Base-by-base conservation (phyloP, 805 yeast species). In the Yarrowia hollandica region DNA sequence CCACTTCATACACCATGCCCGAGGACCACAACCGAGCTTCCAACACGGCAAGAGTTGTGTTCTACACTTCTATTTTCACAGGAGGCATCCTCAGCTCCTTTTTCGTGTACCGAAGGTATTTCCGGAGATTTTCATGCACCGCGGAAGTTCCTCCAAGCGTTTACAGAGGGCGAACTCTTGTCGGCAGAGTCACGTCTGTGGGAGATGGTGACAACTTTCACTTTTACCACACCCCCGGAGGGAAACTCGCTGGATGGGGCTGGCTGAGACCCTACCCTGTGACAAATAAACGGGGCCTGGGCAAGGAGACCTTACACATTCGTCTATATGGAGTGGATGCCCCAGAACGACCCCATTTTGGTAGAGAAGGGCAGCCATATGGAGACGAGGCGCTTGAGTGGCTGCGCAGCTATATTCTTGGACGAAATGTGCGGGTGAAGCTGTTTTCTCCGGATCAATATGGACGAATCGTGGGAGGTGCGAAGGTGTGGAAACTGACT, bases 121-220 rank as follows among this genome's bases (percentile, higher is more conserved):
- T 85, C n/a, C 72, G 74, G 46, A 78, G 88, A 58, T 75, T 82
- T 30, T 76, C 80, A 11, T 75, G 74, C 15, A 79, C 81, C 0
- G 61, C 68, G 11, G 77, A 77, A 19, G 77, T 86, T n/a, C 88
- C 89, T 1, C 65, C 67, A 15, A 55, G 65, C 2, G 71, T 72
- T 37, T 78, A 82, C 61, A 74, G 77, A 14, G 72, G 69, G 11
- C 70, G 78, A 28, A 78, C 79, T 66, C 63, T 84, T 5, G 74
- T 75, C 33, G 98, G 98, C 0, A 78, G 78, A 62, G 97, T 91
- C 4, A 87, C 96, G 0, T 77, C 94, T 1, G 98, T 91, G 0
- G 97, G 97, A 0, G 98, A 91, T 71, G 97, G 96, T 14, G 99
- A 94, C 70, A 92, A 92, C 70, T 92, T 94, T 72, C 87, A 91